Percentiles rank a stretch among this genome's conserved stretches.
Conservation (phyloP, 495 filamentous ascomycete species). For the Penicillium waksmanii region DNA sequence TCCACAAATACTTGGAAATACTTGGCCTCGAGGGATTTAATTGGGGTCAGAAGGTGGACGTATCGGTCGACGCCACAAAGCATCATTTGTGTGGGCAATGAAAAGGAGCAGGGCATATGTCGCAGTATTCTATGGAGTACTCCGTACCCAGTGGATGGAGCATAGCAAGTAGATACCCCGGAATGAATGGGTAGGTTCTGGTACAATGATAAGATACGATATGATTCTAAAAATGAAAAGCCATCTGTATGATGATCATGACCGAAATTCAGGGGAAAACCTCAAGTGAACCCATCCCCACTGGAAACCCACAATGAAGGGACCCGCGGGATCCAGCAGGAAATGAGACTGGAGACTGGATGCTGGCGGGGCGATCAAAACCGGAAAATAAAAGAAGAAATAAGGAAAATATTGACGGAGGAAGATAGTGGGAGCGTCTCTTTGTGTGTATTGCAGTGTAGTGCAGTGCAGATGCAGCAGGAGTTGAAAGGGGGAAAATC, state of each 20-base stretch:
- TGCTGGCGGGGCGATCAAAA: conserved; percentile 1
- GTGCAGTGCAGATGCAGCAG: neutral
- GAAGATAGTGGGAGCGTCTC: neutral
- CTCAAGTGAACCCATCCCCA: neutral
- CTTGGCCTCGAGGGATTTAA: too few relatives aligned
- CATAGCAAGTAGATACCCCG: too few relatives aligned
- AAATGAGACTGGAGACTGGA: conserved; percentile 2
- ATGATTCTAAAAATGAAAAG: neutral
- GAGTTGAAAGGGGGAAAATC: neutral
- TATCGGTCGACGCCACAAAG: neutral
- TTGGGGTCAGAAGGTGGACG: neutral
- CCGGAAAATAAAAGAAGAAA: neutral
- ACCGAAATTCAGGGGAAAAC: neutral
- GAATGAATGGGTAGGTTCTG: too few relatives aligned
- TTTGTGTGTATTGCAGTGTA: neutral
- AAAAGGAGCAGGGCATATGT: too few relatives aligned
- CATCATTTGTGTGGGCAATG: too few relatives aligned
- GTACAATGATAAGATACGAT: too few relatives aligned
- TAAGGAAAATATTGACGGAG: neutral
- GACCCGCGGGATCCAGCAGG: conserved; percentile 4
- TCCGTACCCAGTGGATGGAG: too few relatives aligned
- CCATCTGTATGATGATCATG: too few relatives aligned
- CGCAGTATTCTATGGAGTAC: too few relatives aligned
- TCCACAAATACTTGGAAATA: neutral
- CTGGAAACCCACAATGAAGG: neutral